Evolutionary conservation across 2,329 filamentous ascomycete species (phyloP).

Genomic region (Claviceps africana): DNA sequence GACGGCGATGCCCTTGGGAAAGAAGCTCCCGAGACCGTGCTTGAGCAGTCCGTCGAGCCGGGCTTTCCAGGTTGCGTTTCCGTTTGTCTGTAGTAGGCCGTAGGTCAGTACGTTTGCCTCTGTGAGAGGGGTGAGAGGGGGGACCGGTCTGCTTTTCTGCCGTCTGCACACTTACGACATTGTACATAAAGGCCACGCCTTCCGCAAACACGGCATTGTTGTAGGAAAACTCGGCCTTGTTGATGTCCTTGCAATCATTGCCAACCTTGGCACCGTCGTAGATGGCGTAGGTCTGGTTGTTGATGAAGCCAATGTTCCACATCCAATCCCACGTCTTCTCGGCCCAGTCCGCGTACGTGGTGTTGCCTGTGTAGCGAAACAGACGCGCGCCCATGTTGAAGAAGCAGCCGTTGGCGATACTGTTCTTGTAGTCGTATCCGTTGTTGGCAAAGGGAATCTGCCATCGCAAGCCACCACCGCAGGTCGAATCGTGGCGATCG

Average conservation of each 20-base stretch:
- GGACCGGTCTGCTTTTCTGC: not conserved
- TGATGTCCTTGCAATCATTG: constrained; percentile 39
- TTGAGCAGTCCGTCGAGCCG: constrained; percentile 29
- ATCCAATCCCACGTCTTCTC: constrained; percentile 51
- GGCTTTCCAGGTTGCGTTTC: constrained; percentile 34
- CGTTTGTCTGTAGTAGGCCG: constrained; percentile 25
- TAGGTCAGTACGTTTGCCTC: constrained; percentile 6
- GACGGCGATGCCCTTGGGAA: constrained; percentile 40
- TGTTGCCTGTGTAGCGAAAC: constrained; percentile 53
- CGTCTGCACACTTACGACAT: constrained; percentile 26
- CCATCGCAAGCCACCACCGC: constrained; percentile 55
- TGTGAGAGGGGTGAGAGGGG: no score
- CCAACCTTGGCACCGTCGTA: constrained; percentile 42
- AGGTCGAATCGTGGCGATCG: constrained; percentile 42
- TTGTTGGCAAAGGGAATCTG: constrained; percentile 63
- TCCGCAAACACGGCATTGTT: constrained; percentile 44
- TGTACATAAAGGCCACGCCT: constrained; percentile 52
- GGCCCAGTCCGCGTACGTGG: constrained; percentile 51
- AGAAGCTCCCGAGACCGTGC: constrained; percentile 31
- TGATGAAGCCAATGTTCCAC: constrained; percentile 40
- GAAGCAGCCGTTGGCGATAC: constrained; percentile 44
- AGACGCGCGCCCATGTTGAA: constrained; percentile 56
- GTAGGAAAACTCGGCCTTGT: constrained; percentile 46
- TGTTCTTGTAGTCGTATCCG: constrained; percentile 65
- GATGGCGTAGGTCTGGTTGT: constrained; percentile 42